Conservation (phyloP, 1,139 yeast genomes). For the Hansenula sp. region DNA sequence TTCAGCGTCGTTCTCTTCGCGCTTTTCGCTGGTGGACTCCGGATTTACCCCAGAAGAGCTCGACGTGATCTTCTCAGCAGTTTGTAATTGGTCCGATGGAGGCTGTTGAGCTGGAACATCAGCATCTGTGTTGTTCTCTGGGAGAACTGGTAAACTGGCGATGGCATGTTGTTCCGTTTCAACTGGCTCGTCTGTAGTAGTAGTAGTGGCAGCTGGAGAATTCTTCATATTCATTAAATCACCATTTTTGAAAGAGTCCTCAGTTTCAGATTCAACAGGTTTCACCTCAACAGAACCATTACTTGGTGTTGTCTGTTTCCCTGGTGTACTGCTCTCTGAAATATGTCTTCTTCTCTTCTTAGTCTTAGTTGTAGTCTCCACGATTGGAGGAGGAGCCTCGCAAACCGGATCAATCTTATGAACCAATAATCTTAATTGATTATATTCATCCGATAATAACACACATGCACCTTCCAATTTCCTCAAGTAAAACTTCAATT, state of each 20-base stretch:
- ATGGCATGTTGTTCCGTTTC: too few relatives aligned
- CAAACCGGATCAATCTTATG: slow-evolving; percentile 24
- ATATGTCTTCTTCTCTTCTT: slow-evolving; percentile 9
- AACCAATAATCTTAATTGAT: slow-evolving; percentile 24
- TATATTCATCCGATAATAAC: slow-evolving; percentile 26
- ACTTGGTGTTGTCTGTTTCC: not conserved
- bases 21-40: not conserved
- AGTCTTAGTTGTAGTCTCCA: slow-evolving; percentile 17
- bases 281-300: not conserved
- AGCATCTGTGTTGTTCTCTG: too few relatives aligned
- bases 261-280: not conserved
- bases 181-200: too few relatives aligned
- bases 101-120: too few relatives aligned
- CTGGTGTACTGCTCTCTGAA: not conserved
- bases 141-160: too few relatives aligned
- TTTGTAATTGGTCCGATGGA: not conserved
- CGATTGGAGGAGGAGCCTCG: slow-evolving; percentile 21
- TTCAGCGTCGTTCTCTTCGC: not conserved
- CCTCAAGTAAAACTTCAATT: slow-evolving; percentile 38
- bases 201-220: too few relatives aligned
- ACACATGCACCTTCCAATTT: slow-evolving; percentile 41
- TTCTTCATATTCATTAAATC: too few relatives aligned
- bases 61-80: too few relatives aligned
- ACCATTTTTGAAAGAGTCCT: too few relatives aligned
- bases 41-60: slow-evolving; percentile 1